Conservation (phyloP, 1,284 basidiomycete genomes). For the Coriolopsis trogii region DNA sequence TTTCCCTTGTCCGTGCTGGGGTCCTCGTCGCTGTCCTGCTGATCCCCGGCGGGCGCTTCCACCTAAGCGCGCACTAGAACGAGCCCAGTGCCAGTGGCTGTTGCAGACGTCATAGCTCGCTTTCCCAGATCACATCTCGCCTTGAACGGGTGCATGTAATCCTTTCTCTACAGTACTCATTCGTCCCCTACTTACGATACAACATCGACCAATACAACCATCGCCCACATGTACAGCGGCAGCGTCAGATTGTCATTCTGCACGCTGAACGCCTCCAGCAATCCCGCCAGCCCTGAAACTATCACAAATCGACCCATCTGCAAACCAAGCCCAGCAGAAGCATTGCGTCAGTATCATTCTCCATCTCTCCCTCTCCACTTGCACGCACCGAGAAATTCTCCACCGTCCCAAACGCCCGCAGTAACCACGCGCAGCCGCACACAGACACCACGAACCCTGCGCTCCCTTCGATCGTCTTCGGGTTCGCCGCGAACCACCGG, state of each 20-base stretch:
- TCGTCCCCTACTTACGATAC: constrained; percentile 22
- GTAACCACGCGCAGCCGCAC: constrained; percentile 64
- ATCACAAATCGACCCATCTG: constrained; percentile 58
- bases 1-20: not conserved
- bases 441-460: constrained; percentile 81
- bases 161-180: not conserved
- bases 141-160: too few relatives aligned
- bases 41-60: constrained; percentile 7
- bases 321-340: too few relatives aligned
- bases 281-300: constrained; percentile 64
- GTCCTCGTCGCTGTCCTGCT: not conserved
- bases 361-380: constrained; percentile 2
- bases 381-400: constrained; percentile 75
- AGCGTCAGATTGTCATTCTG: constrained; percentile 96
- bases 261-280: constrained; percentile 86
- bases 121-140: not conserved
- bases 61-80: constrained; percentile 6
- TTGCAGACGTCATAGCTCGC: constrained; percentile 16
- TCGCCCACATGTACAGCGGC: constrained; percentile 88
- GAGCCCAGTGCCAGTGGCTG: constrained; percentile 14
- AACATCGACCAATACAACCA: constrained; percentile 59
- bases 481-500: constrained; percentile 82
- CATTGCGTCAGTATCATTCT: constrained; percentile 13
- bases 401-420: constrained; percentile 72
- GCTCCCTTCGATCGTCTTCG: constrained; percentile 94